Percentiles rank a stretch among this genome's conserved stretches.
Evolutionary conservation across 805 yeast genomes (phyloP).

Genomic region (Wickerhamiella shivajii): DNA sequence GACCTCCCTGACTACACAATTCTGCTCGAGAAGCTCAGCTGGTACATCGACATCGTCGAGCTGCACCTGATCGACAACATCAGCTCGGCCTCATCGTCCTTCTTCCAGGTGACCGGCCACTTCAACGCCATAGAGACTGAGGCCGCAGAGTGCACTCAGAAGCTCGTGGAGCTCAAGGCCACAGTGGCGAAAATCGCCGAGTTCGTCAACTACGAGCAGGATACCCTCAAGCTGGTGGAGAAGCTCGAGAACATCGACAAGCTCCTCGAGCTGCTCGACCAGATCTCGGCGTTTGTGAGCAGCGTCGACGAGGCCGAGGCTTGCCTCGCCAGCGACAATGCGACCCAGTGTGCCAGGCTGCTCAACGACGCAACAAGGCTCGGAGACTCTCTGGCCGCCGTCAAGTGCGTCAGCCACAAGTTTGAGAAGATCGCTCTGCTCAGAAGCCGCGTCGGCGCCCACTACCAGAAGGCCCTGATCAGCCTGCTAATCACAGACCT

Average conservation of each 20-base stretch:
- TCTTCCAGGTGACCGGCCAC: slow-evolving; percentile 73
- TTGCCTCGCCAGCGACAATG: slow-evolving; percentile 39
- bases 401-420: slow-evolving; percentile 9
- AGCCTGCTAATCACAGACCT: slow-evolving; percentile 47
- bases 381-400: too few species aligned
- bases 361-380: too few species aligned
- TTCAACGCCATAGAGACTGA: slow-evolving; percentile 41
- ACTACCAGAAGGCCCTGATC: slow-evolving; percentile 46
- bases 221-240: slow-evolving; percentile 8
- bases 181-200: slow-evolving; percentile 3
- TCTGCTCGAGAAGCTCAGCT: slow-evolving; percentile 64
- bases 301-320: slow-evolving; percentile 38
- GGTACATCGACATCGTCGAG: slow-evolving; percentile 76
- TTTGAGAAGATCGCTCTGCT: too few species aligned
- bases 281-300: slow-evolving; percentile 33
- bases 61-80: slow-evolving; percentile 67
- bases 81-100: slow-evolving; percentile 68
- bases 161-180: slow-evolving; percentile 32
- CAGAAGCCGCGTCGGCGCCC: slow-evolving; percentile 42
- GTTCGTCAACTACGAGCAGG: slow-evolving; percentile 12
- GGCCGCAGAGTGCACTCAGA: slow-evolving; percentile 22
- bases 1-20: slow-evolving; percentile 24
- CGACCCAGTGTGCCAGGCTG: too few species aligned
- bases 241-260: slow-evolving; percentile 30
- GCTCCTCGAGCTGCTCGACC: slow-evolving; percentile 37